Evolutionary conservation across 192 early-diverging fungal genomes (phyloP).

Genomic region (Podila epicladia): DNA sequence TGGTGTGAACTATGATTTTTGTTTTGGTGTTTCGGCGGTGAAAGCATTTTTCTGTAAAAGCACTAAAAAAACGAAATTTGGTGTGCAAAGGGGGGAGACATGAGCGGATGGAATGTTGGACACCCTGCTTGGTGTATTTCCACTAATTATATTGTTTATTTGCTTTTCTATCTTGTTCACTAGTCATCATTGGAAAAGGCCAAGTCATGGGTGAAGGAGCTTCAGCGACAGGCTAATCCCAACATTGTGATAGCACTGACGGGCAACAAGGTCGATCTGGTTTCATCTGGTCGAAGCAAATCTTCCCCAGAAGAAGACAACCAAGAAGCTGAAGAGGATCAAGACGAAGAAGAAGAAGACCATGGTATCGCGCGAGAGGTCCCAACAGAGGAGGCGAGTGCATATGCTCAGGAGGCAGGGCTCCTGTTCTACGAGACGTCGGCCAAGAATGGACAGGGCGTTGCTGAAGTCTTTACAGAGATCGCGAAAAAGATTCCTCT

Average conservation of each 20-base stretch:
- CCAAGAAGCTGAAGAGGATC: conserved; percentile 47
- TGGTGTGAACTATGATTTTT: background rate
- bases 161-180: conserved; percentile 9
- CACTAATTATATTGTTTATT: background rate
- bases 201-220: conserved; percentile 95
- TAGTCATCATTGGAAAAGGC: conserved; percentile 90
- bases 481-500: conserved; percentile 70
- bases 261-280: conserved; percentile 96
- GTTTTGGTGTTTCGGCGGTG: background rate
- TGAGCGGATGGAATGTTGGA: too few relatives aligned
- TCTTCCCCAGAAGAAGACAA: conserved; percentile 34
- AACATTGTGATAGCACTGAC: conserved; percentile 97
- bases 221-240: conserved; percentile 95
- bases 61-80: conserved; percentile 3
- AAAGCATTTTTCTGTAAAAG: background rate
- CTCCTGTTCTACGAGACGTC: conserved; percentile 92
- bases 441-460: conserved; percentile 86
- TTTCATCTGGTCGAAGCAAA: conserved; percentile 31
- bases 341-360: conserved; percentile 55
- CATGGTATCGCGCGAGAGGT: conserved; percentile 66
- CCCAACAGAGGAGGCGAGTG: conserved; percentile 78
- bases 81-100: background rate
- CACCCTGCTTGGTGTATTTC: too few relatives aligned
- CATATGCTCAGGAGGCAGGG: conserved; percentile 83
- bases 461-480: conserved; percentile 92